Evolutionary conservation across 306 rosid genomes (phyloP).

Genomic region (Corylus avellana): DNA sequence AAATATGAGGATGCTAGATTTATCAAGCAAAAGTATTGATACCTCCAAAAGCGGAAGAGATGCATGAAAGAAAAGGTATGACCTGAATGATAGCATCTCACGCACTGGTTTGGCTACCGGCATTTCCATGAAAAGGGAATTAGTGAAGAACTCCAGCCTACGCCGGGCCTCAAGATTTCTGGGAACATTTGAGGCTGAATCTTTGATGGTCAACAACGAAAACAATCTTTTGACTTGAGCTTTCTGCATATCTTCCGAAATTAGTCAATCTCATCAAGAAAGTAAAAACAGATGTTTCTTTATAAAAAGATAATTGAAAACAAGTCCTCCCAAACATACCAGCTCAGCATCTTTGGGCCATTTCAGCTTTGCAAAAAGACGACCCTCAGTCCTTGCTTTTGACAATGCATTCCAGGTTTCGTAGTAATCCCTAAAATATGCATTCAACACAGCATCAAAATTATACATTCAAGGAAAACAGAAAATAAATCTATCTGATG

Average conservation of each 20-base stretch:
- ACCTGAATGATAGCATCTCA: slow-evolving; percentile 89
- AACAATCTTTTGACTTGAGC: slow-evolving; percentile 76
- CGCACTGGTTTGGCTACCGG: slow-evolving; percentile 77
- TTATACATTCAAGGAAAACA: slow-evolving; percentile 10
- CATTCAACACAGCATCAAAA: neutral
- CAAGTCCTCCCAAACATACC: slow-evolving; percentile 46
- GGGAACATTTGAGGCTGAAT: slow-evolving; percentile 87
- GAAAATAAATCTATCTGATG: neutral
- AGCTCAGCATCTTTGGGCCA: slow-evolving; percentile 73
- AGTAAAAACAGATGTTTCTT: neutral
- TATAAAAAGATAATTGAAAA: slow-evolving; percentile 7
- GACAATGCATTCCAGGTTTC: slow-evolving; percentile 64
- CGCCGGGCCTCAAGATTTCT: slow-evolving; percentile 92
- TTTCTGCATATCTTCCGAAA: slow-evolving; percentile 46
- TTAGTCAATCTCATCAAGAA: slow-evolving; percentile 23
- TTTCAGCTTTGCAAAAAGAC: slow-evolving; percentile 72
- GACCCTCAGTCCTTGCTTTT: slow-evolving; percentile 76
- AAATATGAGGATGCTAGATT: slow-evolving; percentile 30
- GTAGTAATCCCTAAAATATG: slow-evolving; percentile 58
- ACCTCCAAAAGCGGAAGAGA: neutral
- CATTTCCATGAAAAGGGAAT: slow-evolving; percentile 92
- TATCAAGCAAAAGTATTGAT: slow-evolving; percentile 13
- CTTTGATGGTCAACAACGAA: slow-evolving; percentile 83
- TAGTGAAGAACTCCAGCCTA: slow-evolving; percentile 77
- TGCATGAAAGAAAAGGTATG: slow-evolving; percentile 10